These are phyloP conservation scores for Candida fluviatilis DNA, from an alignment of 805 yeast species.

Conservation along the genomic window DNA sequence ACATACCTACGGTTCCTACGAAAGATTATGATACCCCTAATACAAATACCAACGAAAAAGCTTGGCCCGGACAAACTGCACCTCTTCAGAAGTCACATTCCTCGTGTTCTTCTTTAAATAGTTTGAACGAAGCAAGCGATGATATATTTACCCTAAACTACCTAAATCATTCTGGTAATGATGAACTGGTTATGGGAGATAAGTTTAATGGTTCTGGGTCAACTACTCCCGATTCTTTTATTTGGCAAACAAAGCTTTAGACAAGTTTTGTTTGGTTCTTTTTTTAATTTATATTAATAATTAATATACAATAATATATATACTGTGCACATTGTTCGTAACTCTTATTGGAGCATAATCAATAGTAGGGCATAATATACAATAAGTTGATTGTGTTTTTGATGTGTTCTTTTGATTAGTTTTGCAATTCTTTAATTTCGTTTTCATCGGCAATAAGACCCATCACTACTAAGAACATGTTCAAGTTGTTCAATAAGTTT, in stretches of 20 bases:
- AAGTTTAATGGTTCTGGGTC: not conserved
- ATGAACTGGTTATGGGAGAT: slow-evolving; percentile 2
- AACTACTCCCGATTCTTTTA: slow-evolving; percentile 2
- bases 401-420: not conserved
- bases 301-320: too few relatives aligned
- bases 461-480: slow-evolving; percentile 91
- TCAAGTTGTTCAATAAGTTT: slow-evolving; percentile 72
- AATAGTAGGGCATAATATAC: not conserved
- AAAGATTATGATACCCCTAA: too few relatives aligned
- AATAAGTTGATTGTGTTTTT: not conserved
- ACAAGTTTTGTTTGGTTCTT: not conserved
- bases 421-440: slow-evolving; percentile 71
- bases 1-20: too few relatives aligned
- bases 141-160: slow-evolving; percentile 2
- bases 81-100: too few relatives aligned
- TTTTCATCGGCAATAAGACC: slow-evolving; percentile 89
- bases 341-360: too few relatives aligned
- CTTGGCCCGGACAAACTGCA: too few relatives aligned
- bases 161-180: slow-evolving; percentile 1
- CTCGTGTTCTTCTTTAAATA: slow-evolving; percentile 1
- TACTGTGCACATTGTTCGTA: too few relatives aligned
- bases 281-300: not conserved
- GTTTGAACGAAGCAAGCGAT: not conserved
- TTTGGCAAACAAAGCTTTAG: not conserved
- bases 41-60: too few relatives aligned